Conservation (phyloP, 768 basidiomycete species). For the Tricholoma sp. region DNA sequence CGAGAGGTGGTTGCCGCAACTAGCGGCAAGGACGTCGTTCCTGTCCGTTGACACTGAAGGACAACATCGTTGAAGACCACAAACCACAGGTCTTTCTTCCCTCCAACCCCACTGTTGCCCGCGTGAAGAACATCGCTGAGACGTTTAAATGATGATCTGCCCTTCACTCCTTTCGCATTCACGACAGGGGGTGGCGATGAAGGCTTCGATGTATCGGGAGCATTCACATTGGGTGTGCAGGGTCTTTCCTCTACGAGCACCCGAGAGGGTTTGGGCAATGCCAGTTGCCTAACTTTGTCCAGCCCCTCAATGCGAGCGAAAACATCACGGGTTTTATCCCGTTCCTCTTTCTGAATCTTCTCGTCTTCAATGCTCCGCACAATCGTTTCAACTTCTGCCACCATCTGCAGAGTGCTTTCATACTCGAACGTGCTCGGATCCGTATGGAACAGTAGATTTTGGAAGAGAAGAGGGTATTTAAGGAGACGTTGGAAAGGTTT, state of each 20-base stretch:
- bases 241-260: constrained; percentile 80
- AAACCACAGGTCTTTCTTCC: constrained; percentile 90
- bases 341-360: constrained; percentile 94
- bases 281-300: constrained; percentile 89
- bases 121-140: constrained; percentile 82
- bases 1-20: constrained; percentile 63
- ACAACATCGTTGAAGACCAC: constrained; percentile 96
- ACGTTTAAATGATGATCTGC: constrained; percentile 84
- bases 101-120: constrained; percentile 42
- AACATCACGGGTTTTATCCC: constrained; percentile 91
- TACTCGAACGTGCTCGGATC: constrained; percentile 98
- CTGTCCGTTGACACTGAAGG: constrained; percentile 84
- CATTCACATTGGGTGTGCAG: constrained; percentile 27
- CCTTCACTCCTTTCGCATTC: constrained; percentile 59
- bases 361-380: constrained; percentile 97
- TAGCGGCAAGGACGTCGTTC: constrained; percentile 80
- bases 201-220: constrained; percentile 28
- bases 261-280: constrained; percentile 85
- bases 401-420: constrained; percentile 93
- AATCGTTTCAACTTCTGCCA: constrained; percentile 93
- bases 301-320: constrained; percentile 96
- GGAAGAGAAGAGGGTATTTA: constrained; percentile 96
- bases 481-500: constrained; percentile 96
- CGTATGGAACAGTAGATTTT: constrained; percentile 94
- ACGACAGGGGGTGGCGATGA: constrained; percentile 37